phyloP scores from a whole-genome alignment of 768 basidiomycete species.

The Cubamyces sp. region DNA sequence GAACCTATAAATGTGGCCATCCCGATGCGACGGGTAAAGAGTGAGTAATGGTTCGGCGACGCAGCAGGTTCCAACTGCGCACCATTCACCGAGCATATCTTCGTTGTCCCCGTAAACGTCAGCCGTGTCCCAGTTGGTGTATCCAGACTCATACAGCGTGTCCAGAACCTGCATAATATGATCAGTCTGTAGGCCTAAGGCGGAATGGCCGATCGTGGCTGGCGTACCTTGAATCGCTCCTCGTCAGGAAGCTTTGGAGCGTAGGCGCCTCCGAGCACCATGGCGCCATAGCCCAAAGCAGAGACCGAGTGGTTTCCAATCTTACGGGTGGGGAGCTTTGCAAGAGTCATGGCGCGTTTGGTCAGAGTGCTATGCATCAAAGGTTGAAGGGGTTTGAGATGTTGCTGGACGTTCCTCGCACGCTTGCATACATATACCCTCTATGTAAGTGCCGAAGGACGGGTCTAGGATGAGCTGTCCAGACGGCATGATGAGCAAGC shows the following conservation, averaged over 20 bases:
- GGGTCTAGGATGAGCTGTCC: no score
- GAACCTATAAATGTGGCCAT: constrained; percentile 42
- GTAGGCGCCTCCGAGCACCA: constrained; percentile 58
- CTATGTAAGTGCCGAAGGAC: no score
- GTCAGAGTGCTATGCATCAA: no score
- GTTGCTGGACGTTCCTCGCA: no score
- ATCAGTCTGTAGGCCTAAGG: constrained; percentile 12
- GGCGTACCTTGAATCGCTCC: constrained; percentile 56
- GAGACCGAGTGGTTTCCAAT: constrained; percentile 51
- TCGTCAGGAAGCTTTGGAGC: constrained; percentile 54
- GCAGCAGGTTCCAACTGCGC: background rate
- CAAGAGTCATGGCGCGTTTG: constrained; percentile 15
- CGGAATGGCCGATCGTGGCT: no score
- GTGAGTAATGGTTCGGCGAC: no score
- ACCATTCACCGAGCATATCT: constrained; percentile 50
- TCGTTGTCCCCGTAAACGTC: constrained; percentile 48
- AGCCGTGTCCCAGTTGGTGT: constrained; percentile 53
- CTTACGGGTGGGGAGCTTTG: constrained; percentile 42
- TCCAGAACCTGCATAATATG: constrained; percentile 44
- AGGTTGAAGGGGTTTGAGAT: no score
- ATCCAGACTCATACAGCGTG: constrained; percentile 43
- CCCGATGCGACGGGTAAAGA: no score
- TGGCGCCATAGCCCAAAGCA: constrained; percentile 62
- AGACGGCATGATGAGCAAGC: no score
- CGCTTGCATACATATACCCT: no score